Base-by-base conservation (phyloP, 73 alveolate species). In the Paraurostyla sp. region DNA sequence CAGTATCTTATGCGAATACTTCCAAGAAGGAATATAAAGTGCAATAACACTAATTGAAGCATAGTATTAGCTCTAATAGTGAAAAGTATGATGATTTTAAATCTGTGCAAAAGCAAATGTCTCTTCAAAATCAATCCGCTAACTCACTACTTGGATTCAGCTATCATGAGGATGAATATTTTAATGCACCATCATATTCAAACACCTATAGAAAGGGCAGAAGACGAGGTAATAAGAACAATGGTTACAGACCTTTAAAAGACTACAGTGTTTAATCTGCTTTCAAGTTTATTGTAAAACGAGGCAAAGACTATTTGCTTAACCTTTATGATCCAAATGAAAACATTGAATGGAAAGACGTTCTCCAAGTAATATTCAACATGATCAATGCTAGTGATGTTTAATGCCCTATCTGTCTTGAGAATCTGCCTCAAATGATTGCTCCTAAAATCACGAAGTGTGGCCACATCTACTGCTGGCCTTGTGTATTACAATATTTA, bases 391-490 rank as follows among this genome's bases (percentile, higher is more conserved):
- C 83, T 7, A 45, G 32, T 56, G 91, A 81, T 41, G 91, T 59
- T 4, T 30, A 57, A 35, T 96, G 99, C 58, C 99, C 99, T 0
- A 94, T 96, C 18, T 96, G 99, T 73, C 48, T 93, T 83, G 98
- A 96, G 73, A 76, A 69, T 60, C 35, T 81, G 11, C 56, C 41
- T 40, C 82, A 83, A 49, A 85, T 96, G 86, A 92, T 92, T 33
- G 93, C 96, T 59, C 99, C 99, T 0, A 89, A 92, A 27, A 96
- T 96, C 58, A 92, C 94, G 13, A 94, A 92, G 60, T 96, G 99
- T 71, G 99, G 99, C 9, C 99, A 96, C 69, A 91, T 96, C 83
- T 96, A 81, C 89, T 96, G 99, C 85, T 96, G 96, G 96, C 99
- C 99, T 3, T 96, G 99, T 32, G 91, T 96, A 51, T 85, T 91